Conservation (phyloP, 1,284 basidiomycete genomes). For the Hypsizygus ulmarius region DNA sequence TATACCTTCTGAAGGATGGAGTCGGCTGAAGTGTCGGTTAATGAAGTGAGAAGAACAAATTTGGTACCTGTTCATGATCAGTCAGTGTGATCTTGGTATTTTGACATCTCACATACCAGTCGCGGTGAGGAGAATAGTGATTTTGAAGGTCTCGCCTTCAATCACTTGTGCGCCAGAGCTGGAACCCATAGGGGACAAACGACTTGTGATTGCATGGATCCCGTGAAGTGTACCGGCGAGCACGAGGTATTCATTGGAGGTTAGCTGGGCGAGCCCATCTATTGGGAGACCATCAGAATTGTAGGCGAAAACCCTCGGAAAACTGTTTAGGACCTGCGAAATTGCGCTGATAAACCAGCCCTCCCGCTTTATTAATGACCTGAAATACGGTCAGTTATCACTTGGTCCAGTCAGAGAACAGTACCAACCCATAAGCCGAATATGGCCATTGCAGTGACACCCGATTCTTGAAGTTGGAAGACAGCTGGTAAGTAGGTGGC, state of each 20-base stretch:
- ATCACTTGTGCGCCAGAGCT: conserved; percentile 91
- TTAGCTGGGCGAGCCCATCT: conserved; percentile 86
- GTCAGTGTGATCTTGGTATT: conserved; percentile 6
- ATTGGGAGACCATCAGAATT: conserved; percentile 16
- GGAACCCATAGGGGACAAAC: conserved; percentile 79
- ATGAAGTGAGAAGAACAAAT: conserved; percentile 87
- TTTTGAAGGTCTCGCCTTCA: conserved; percentile 91
- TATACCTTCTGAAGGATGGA: conserved; percentile 79
- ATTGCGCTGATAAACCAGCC: conserved; percentile 90
- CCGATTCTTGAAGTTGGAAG: too few species aligned
- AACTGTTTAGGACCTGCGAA: conserved; percentile 68
- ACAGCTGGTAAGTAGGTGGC: too few species aligned
- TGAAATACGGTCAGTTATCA: conserved; percentile 26
- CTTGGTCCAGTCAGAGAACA: neutral
- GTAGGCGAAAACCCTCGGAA: conserved; percentile 7
- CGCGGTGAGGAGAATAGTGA: conserved; percentile 86
- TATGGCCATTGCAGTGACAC: conserved; percentile 55
- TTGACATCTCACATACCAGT: conserved; percentile 67
- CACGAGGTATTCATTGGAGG: conserved; percentile 97
- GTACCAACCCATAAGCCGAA: conserved; percentile 75
- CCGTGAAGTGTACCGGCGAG: conserved; percentile 97
- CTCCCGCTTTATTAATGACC: conserved; percentile 99
- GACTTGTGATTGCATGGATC: conserved; percentile 96
- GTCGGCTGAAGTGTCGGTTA: conserved; percentile 74
- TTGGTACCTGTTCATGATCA: conserved; percentile 75